Evolutionary conservation across 2,329 filamentous ascomycete species (phyloP).

Genomic region (Aspergillus fischeri): DNA sequence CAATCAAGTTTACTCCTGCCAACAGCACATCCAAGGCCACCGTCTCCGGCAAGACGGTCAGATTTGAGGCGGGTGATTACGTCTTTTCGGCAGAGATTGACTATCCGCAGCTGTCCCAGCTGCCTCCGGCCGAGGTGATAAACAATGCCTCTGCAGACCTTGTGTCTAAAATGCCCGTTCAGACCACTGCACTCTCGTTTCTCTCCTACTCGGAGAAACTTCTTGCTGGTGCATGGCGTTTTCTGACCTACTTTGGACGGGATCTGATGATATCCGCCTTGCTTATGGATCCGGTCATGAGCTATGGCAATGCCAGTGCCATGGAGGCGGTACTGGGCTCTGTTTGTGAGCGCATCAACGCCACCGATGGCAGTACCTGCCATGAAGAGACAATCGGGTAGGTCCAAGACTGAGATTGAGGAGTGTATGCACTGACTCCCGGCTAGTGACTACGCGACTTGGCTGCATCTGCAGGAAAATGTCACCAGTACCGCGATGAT

Average conservation of each 20-base stretch:
- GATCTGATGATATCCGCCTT: slow-evolving; percentile 61
- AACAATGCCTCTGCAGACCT: not conserved
- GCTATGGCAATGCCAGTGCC: slow-evolving; percentile 51
- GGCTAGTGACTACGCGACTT: slow-evolving; percentile 58
- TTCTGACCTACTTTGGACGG: slow-evolving; percentile 63
- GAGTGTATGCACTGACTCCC: not conserved
- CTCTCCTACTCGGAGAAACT: slow-evolving; percentile 62
- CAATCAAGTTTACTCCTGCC: slow-evolving; percentile 45
- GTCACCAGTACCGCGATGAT: slow-evolving; percentile 49
- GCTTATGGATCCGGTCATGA: slow-evolving; percentile 56
- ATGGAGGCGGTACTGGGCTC: slow-evolving; percentile 60
- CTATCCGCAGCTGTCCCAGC: not conserved
- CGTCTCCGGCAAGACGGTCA: slow-evolving; percentile 42
- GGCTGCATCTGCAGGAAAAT: slow-evolving; percentile 52
- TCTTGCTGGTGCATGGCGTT: slow-evolving; percentile 62
- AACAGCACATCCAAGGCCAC: slow-evolving; percentile 27
- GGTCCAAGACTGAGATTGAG: not conserved
- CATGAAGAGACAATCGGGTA: slow-evolving; percentile 62
- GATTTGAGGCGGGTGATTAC: not conserved
- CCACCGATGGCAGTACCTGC: slow-evolving; percentile 56
- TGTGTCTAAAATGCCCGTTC: slow-evolving; percentile 32
- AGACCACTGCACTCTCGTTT: slow-evolving; percentile 56
- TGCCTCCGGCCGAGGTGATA: not conserved
- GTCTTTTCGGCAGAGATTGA: not conserved
- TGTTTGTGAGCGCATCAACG: slow-evolving; percentile 59